Evolutionary conservation across 2,329 filamentous ascomycete species (phyloP).

Genomic region (Xylariales sp.): DNA sequence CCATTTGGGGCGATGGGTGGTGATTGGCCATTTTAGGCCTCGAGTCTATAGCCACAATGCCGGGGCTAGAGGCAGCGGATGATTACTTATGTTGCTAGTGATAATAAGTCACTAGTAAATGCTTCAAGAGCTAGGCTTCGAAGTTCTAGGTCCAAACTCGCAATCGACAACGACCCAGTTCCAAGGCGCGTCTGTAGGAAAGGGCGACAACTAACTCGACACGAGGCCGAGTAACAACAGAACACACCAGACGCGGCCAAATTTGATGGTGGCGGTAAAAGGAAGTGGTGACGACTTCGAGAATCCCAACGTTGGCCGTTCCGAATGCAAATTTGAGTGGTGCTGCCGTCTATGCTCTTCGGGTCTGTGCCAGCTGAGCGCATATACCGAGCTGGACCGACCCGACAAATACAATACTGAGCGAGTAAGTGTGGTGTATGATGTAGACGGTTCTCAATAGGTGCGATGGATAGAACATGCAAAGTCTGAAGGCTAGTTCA

Average conservation of each 20-base stretch:
- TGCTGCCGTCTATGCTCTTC: conserved; percentile 14
- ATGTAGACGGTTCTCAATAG: background rate
- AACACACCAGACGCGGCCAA: background rate
- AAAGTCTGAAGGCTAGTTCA: conserved; percentile 2
- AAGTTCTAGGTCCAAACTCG: background rate
- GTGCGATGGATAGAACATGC: background rate
- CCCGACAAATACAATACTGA: conserved; percentile 5
- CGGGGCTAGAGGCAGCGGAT: background rate
- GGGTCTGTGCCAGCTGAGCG: conserved; percentile 26
- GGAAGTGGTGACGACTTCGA: background rate
- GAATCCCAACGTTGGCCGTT: background rate
- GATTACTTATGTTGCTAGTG: background rate
- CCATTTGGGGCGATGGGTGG: conserved; percentile 83
- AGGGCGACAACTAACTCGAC: background rate
- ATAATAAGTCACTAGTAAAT: conserved; percentile 6
- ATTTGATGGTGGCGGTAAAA: background rate
- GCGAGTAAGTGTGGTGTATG: background rate
- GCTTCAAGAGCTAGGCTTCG: background rate
- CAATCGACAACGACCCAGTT: background rate
- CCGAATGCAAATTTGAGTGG: conserved; percentile 7
- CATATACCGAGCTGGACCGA: conserved; percentile 24
- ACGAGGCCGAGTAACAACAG: background rate
- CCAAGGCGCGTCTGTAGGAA: background rate
- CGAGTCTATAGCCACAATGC: conserved; percentile 1
- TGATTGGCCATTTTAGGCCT: conserved; percentile 74